Conservation (phyloP, 2,329 filamentous ascomycete genomes). For the Xylariaceae sp. region DNA sequence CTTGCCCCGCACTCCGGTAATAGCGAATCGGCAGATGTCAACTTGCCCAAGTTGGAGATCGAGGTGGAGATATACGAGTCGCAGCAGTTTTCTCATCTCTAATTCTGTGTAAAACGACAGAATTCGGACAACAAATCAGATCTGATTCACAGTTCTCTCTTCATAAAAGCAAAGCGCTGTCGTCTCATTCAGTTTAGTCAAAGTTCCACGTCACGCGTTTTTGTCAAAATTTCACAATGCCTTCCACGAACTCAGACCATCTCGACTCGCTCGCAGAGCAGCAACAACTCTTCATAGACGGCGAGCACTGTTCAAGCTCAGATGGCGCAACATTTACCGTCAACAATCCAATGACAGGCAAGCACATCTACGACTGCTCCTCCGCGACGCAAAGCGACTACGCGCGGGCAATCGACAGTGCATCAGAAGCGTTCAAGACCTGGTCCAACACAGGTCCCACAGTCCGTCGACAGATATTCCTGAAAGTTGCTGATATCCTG, state of each 20-base stretch:
- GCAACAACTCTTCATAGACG: conserved; percentile 12
- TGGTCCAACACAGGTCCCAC: conserved; percentile 30
- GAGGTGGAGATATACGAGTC: too few species aligned
- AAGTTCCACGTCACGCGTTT: too few species aligned
- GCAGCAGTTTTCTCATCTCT: too few species aligned
- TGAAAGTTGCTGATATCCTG: conserved; percentile 65
- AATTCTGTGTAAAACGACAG: too few species aligned
- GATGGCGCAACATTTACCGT: conserved; percentile 11
- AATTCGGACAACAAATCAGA: too few species aligned
- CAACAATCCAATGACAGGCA: conserved; percentile 15
- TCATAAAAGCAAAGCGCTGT: too few species aligned
- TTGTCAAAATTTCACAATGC: not conserved
- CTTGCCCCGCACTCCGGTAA: too few species aligned
- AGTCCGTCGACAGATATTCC: conserved; percentile 63
- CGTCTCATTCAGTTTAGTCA: too few species aligned
- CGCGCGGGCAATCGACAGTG: conserved; percentile 13
- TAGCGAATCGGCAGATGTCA: too few species aligned
- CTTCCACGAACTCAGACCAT: not conserved
- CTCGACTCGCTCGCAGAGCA: not conserved
- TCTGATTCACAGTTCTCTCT: too few species aligned
- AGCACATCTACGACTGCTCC: conserved; percentile 13
- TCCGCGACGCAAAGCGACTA: conserved; percentile 10
- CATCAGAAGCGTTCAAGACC: conserved; percentile 11
- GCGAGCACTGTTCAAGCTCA: conserved; percentile 8
- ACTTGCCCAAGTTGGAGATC: too few species aligned